A percentile compares a stretch with the other conserved stretches of the same genome.
Evolutionary conservation across 352 stramenopile species (phyloP).

Genomic region (Phytophthora macrochlamydospora): DNA sequence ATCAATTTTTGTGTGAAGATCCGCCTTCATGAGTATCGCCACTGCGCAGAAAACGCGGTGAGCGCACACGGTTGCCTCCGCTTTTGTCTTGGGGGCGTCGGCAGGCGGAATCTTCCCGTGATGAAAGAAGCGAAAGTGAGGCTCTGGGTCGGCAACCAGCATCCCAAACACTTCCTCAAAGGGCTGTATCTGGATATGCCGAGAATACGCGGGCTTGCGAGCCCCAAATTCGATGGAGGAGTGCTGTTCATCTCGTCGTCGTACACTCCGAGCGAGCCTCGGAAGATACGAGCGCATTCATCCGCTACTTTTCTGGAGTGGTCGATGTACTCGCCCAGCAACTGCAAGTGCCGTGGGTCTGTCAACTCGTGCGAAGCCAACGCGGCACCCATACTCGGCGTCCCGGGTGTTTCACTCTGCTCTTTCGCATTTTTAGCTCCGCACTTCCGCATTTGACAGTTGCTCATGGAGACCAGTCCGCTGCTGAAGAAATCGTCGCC

Average conservation of each 20-base stretch:
- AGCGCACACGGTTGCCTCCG: slow-evolving; percentile 37
- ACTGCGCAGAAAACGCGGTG: slow-evolving; percentile 65
- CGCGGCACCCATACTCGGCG: slow-evolving; percentile 35
- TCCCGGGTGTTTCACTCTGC: slow-evolving; percentile 11
- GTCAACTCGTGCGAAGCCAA: slow-evolving; percentile 28
- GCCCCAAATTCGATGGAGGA: slow-evolving; percentile 10
- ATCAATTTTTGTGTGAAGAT: slow-evolving; percentile 58
- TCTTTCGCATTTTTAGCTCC: background rate
- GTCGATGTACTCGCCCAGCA: slow-evolving; percentile 62
- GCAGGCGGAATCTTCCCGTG: slow-evolving; percentile 19
- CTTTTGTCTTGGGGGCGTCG: slow-evolving; percentile 15
- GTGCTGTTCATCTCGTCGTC: slow-evolving; percentile 25
- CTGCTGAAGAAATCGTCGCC: slow-evolving; percentile 37
- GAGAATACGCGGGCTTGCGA: slow-evolving; percentile 40
- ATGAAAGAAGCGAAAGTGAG: slow-evolving; percentile 74
- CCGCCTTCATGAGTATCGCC: slow-evolving; percentile 52
- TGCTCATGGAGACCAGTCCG: slow-evolving; percentile 52
- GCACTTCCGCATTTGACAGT: slow-evolving; percentile 12
- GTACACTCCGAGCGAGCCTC: slow-evolving; percentile 29
- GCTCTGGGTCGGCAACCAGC: slow-evolving; percentile 64
- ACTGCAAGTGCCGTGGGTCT: slow-evolving; percentile 32
- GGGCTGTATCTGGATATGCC: slow-evolving; percentile 46
- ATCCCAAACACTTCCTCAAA: slow-evolving; percentile 85
- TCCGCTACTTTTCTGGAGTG: slow-evolving; percentile 53
- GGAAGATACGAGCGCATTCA: slow-evolving; percentile 66